Evolutionary conservation across 2,329 filamentous ascomycete species (phyloP).

Genomic region (Calonectria crousiana): DNA sequence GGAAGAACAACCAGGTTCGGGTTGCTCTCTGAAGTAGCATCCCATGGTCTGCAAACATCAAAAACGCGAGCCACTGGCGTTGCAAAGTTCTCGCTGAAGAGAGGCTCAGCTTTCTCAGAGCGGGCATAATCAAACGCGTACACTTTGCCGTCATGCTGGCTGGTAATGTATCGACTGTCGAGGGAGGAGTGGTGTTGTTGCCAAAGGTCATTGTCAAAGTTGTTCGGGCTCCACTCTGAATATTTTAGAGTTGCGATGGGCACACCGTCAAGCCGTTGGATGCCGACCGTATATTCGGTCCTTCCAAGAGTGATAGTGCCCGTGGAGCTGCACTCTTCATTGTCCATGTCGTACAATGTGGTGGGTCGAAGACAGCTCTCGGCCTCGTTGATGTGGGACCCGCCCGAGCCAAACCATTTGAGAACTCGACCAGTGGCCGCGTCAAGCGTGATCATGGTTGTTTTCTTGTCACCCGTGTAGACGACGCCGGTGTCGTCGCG

Average conservation of each 20-base stretch:
- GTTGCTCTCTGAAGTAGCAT: constrained; percentile 72
- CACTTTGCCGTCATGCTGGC: constrained; percentile 85
- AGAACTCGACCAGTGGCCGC: constrained; percentile 85
- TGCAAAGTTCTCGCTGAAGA: constrained; percentile 77
- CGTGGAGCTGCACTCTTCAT: constrained; percentile 81
- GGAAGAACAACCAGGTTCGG: constrained; percentile 86
- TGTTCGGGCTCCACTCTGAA: constrained; percentile 95
- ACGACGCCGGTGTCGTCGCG: constrained; percentile 82
- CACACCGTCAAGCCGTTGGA: constrained; percentile 80
- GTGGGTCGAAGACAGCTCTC: constrained; percentile 82
- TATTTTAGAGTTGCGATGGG: constrained; percentile 91
- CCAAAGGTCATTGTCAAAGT: constrained; percentile 87
- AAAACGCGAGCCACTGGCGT: constrained; percentile 90
- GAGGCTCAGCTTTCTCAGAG: constrained; percentile 61
- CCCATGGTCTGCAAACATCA: constrained; percentile 82
- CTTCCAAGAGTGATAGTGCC: constrained; percentile 87
- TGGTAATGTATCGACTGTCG: constrained; percentile 91
- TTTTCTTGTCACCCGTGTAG: constrained; percentile 93
- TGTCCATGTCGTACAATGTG: constrained; percentile 73
- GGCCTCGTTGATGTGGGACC: constrained; percentile 75
- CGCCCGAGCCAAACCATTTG: constrained; percentile 85
- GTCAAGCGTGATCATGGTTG: constrained; percentile 88
- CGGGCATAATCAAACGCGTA: constrained; percentile 81
- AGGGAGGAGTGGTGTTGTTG: constrained; percentile 84
- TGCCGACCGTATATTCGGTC: constrained; percentile 90